Evolutionary conservation across 2,329 filamentous ascomycete genomes (phyloP), one percentile per base, ranked within the genome.

Genomic region (Periconia macrospinosa): DNA sequence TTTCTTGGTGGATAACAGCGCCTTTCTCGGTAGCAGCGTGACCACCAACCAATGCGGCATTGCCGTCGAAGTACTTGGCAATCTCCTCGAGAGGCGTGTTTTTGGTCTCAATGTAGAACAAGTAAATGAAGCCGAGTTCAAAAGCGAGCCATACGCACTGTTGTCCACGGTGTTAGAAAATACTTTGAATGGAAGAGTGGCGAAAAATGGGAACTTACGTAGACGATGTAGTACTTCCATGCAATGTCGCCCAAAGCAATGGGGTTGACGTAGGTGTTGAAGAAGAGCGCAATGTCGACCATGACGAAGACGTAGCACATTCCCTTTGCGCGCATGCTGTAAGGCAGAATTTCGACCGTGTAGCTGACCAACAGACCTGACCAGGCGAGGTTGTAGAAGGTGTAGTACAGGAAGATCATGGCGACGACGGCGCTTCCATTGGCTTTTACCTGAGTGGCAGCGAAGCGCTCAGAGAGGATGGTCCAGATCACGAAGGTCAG

Each of bases 271-370:
- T 53, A 53, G n/a, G 76, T 73, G 17, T 42, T 53, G 50, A 77
- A 74, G 59, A 73, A 75, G 45, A 68, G 62, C 18, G 77, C 75
- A 35, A 75, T 60, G 57, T 77, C 74, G 50, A 78, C 73, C 51
- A 75, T 73, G 43, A 78, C 63, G 62, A 77, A 77, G 69, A 78
- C 73, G 19, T 81, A 58, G 7, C 77, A 71, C 63, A 78, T 62
- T 48, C 75, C 73, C 67, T 63, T 75, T 27, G 81, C 75, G 52
- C 75, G 74, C 52, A 83, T 79, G 53, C 72, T 69, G 65, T 77
- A 79, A 5, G 76, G 75, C 30, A 78, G 63, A 55, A 81, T 78
- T 61, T 81, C 79, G 47, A 76, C 73, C 14, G 70, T 68, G 62
- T 80, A 81, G 15, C 71, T 73, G 17, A 79, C 71, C 1, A 76